phyloP scores from a whole-genome alignment of 495 filamentous ascomycete genomes.

The Hyaloscypha variabilis region DNA sequence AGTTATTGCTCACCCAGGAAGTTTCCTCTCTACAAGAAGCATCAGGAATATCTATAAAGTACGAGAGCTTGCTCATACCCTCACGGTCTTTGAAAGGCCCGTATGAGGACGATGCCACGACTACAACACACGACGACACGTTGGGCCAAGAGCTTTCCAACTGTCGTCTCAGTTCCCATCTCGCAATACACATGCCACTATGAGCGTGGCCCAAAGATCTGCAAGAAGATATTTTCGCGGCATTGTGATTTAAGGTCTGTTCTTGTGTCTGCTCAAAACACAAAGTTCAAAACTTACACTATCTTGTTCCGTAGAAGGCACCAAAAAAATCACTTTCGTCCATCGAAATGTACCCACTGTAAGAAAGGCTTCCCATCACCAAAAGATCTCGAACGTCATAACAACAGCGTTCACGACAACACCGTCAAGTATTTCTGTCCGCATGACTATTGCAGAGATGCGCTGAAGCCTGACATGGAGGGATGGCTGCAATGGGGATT shows the following conservation, averaged over 20 bases:
- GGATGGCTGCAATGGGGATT: not conserved
- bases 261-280: no score
- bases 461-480: not conserved
- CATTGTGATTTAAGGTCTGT: slow-evolving; percentile 5
- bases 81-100: no score
- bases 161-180: not conserved
- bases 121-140: not conserved
- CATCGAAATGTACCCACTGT: slow-evolving; percentile 9
- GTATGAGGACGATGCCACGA: not conserved
- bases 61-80: no score
- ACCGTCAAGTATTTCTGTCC: slow-evolving; percentile 19
- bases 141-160: slow-evolving; percentile 6
- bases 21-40: no score
- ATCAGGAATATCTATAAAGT: no score
- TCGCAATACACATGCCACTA: not conserved
- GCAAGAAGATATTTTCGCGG: not conserved
- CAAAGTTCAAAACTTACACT: no score
- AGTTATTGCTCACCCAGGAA: no score
- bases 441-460: slow-evolving; percentile 2
- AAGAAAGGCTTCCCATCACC: slow-evolving; percentile 5
- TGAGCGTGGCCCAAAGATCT: not conserved
- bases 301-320: no score
- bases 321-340: slow-evolving; percentile 12
- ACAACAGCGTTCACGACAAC: slow-evolving; percentile 9
- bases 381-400: slow-evolving; percentile 13